Base-by-base conservation (phyloP, 129 eudicot species). In the carrot (Daucus carota) region DNA sequence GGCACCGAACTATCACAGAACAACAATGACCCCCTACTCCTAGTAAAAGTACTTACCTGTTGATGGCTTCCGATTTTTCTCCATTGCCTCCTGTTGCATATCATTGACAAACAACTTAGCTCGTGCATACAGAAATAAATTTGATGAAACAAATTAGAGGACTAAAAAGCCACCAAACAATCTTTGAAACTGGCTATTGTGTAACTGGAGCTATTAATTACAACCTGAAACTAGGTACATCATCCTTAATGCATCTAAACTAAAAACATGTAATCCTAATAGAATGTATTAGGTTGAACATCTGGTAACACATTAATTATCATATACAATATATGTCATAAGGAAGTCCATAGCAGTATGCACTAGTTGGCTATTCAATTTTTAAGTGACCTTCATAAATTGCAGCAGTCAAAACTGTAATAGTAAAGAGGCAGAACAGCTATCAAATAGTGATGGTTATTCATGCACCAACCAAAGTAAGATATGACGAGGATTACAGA, bases 51-150 rank as follows among this genome's bases (percentile, higher is more conserved):
- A 45, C 79, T 26, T 81, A 91, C 97, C 94, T 73, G 88, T 36
- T 54, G 85, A 76, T 33, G 70, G 62, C 80, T 81, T 85, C 70
- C 78, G 85, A 66, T 85, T 88, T 82, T 80, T 92, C 59, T 87
- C 84, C 97, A 92, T 85, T 80, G 84, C 97, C 84, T 91, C 97
- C 97, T 92, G 90, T 82, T 77, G 81, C 78, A 83, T 75, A 75
- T 33, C 33, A 80, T 48, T 76, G 60, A 75, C 45, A 48, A 47
- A 33, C 13, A 14, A 31, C 18, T 66, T 13, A 66, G 43, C 11
- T 32, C 13, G 38, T 3, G 33, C 16, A 45, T 12, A 29, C 36
- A 65, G 3, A 65, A 29, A 31, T 5, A 32, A 31, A 65, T 65
- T 32, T 14, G 5, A 32, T 12, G 6, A 32, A 13, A 62, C 18